A percentile compares a stretch with the other conserved stretches of the same genome.
Evolutionary conservation across 495 filamentous ascomycete genomes (phyloP).

Genomic region (Immersiella caudata): DNA sequence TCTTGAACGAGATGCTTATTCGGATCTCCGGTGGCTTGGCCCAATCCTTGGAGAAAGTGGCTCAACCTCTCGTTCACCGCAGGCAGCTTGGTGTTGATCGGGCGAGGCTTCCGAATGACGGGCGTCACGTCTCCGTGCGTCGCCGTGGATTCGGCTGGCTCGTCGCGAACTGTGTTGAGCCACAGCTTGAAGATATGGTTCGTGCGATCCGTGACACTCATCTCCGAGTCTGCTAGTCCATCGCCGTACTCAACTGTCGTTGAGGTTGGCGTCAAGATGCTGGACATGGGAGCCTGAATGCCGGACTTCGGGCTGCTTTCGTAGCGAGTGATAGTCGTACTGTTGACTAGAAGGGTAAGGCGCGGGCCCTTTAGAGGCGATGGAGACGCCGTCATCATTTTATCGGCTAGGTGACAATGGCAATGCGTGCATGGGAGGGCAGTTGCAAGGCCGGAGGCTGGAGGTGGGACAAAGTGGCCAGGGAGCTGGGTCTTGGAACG

Average conservation of each 20-base stretch:
- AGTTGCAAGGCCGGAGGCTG: too few relatives aligned
- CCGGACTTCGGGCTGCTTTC: not conserved
- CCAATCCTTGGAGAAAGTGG: not conserved
- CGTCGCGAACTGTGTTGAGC: too few relatives aligned
- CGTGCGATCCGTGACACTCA: not conserved
- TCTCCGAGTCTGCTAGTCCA: not conserved
- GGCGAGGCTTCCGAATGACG: not conserved
- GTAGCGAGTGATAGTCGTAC: not conserved
- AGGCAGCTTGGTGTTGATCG: not conserved
- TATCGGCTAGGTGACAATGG: not conserved
- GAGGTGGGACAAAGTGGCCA: too few relatives aligned
- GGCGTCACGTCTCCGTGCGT: not conserved
- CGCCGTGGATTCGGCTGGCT: not conserved
- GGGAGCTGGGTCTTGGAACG: too few relatives aligned
- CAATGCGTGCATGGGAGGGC: too few relatives aligned
- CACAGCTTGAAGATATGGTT: constrained; percentile 5
- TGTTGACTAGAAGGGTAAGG: constrained; percentile 1
- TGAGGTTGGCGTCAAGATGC: not conserved
- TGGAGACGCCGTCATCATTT: not conserved
- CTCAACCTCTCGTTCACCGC: not conserved
- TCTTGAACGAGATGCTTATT: constrained; percentile 22
- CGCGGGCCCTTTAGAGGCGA: not conserved
- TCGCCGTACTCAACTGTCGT: constrained; percentile 6
- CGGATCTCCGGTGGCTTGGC: constrained; percentile 2
- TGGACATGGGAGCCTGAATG: not conserved